Evolutionary conservation across 352 stramenopile species (phyloP).

Genomic region (Phytophthora crassamura): DNA sequence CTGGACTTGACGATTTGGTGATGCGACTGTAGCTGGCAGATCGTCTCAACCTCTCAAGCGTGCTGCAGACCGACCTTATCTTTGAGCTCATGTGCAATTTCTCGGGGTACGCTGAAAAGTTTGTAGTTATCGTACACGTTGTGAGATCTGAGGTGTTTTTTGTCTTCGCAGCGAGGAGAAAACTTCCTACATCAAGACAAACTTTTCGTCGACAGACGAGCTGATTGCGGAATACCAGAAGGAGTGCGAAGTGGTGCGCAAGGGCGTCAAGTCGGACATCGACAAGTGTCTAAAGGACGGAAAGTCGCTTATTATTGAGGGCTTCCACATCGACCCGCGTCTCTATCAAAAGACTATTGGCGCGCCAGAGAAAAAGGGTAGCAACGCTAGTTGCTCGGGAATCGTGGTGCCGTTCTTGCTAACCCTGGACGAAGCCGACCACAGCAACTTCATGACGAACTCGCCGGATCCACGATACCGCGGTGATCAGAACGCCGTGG

Average conservation of each 20-base stretch:
- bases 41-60: constrained; percentile 86
- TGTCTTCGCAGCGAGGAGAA: constrained; percentile 64
- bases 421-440: constrained; percentile 67
- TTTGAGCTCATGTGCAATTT: constrained; percentile 93
- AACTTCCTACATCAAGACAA: constrained; percentile 68
- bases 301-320: constrained; percentile 90
- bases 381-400: constrained; percentile 50
- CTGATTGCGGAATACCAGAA: constrained; percentile 77
- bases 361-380: constrained; percentile 34
- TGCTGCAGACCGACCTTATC: constrained; percentile 88
- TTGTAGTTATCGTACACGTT: not conserved
- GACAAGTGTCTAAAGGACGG: constrained; percentile 91
- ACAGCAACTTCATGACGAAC: constrained; percentile 83
- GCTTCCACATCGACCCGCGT: constrained; percentile 87
- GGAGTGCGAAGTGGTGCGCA: constrained; percentile 82
- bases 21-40: constrained; percentile 68
- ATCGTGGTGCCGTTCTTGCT: constrained; percentile 87
- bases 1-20: not conserved
- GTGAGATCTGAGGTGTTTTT: no score
- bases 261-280: constrained; percentile 86
- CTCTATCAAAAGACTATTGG: constrained; percentile 82
- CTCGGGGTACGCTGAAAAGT: constrained; percentile 57
- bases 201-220: constrained; percentile 64
- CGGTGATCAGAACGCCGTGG: constrained; percentile 51
- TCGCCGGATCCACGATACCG: constrained; percentile 86